Conservation (phyloP, 164 flowering plant genomes). For the Echeveria elegans region DNA sequence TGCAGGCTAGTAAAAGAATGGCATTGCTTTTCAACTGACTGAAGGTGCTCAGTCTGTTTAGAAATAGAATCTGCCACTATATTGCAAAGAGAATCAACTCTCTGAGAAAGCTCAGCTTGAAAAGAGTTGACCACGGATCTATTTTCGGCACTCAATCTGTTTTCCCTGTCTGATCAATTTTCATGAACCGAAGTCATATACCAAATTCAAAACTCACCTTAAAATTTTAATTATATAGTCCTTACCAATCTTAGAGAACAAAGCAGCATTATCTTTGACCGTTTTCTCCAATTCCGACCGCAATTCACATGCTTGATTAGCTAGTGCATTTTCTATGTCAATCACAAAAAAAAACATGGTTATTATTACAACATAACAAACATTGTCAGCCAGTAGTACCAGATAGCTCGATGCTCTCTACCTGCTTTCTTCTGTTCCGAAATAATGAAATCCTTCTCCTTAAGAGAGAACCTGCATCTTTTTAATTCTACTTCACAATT, state of each 20-base stretch:
- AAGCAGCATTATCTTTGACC: constrained; percentile 63
- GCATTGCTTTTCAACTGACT: constrained; percentile 54
- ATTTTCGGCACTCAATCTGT: constrained; percentile 65
- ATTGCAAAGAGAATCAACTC: constrained; percentile 54
- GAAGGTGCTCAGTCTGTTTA: constrained; percentile 65
- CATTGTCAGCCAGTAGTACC: background rate
- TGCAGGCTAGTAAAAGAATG: constrained; percentile 46
- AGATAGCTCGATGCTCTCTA: constrained; percentile 9
- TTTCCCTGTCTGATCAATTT: constrained; percentile 58
- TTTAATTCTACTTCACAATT: constrained; percentile 54
- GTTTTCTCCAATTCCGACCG: constrained; percentile 82
- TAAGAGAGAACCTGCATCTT: constrained; percentile 57
- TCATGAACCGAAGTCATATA: background rate
- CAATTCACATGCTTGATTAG: constrained; percentile 73
- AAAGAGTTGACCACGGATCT: constrained; percentile 53
- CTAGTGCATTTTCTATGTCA: constrained; percentile 71
- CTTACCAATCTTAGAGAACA: constrained; percentile 69
- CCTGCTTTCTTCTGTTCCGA: constrained; percentile 84
- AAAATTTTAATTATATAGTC: background rate
- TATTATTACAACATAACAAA: background rate
- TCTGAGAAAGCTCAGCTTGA: constrained; percentile 48
- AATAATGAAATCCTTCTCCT: constrained; percentile 75
- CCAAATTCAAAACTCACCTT: background rate
- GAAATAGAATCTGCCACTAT: constrained; percentile 48
- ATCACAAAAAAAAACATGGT: constrained; percentile 8